Conservation (phyloP, 441 rosid genomes). For the Arabidopsis hybrid region DNA sequence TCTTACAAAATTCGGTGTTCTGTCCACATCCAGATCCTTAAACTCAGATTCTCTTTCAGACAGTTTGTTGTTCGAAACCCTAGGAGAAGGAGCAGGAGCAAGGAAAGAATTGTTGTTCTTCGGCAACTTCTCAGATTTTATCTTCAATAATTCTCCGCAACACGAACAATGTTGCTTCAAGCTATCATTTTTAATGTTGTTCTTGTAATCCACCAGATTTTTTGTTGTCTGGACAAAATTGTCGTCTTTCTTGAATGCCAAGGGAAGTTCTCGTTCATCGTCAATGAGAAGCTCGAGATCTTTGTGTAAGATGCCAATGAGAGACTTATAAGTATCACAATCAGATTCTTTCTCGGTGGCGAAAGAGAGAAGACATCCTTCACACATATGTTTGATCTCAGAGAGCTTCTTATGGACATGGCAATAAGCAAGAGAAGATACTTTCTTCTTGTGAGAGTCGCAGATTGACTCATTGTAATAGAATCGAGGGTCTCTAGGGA, state of each 20-base stretch:
- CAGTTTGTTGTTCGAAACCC: conserved; percentile 56
- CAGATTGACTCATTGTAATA: conserved; percentile 90
- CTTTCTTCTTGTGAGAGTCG: conserved; percentile 76
- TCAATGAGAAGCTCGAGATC: conserved; percentile 77
- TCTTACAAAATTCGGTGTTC: conserved; percentile 60
- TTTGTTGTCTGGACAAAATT: conserved; percentile 17
- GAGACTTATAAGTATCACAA: conserved; percentile 78
- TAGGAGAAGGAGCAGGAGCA: conserved; percentile 81
- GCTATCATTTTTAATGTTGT: conserved; percentile 6
- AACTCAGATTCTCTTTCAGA: conserved; percentile 56
- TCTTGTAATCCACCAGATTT: conserved; percentile 32
- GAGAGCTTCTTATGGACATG: conserved; percentile 89
- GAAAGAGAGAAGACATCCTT: conserved; percentile 90
- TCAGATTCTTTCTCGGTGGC: conserved; percentile 82
- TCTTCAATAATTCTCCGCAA: conserved; percentile 72
- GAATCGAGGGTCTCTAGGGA: conserved; percentile 58
- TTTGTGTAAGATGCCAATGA: conserved; percentile 76
- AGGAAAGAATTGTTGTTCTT: conserved; percentile 47
- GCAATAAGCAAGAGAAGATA: conserved; percentile 84
- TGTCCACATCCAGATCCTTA: conserved; percentile 48
- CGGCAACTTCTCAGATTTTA: conserved; percentile 45
- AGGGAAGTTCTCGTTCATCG: conserved; percentile 62
- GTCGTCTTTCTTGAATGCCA: conserved; percentile 58
- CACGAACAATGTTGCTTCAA: conserved; percentile 58
- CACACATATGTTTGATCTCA: conserved; percentile 83